Percentiles rank a stretch among this genome's conserved stretches.
Evolutionary conservation across 257 asterid genomes (phyloP).

Genomic region (Prunella vulgaris): DNA sequence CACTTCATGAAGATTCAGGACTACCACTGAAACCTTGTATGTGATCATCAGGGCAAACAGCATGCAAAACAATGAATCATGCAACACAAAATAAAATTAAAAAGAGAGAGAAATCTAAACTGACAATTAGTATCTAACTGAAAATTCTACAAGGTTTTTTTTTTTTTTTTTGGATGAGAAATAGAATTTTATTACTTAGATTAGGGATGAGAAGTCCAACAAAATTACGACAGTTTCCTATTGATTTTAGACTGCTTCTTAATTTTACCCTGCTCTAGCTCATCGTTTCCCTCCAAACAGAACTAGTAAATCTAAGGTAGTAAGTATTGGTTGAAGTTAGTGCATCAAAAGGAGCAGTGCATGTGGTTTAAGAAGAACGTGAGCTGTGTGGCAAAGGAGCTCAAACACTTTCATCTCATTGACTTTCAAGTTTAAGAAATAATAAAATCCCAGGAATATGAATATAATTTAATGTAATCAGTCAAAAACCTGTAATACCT

Average conservation of each 20-base stretch:
- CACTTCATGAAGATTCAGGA: neutral
- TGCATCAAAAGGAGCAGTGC: neutral
- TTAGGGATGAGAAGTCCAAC: too few relatives aligned
- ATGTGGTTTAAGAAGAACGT: neutral
- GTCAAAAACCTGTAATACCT: neutral
- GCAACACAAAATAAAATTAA: neutral
- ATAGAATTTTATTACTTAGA: too few relatives aligned
- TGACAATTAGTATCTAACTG: too few relatives aligned
- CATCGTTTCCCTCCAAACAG: neutral
- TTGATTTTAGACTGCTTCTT: neutral
- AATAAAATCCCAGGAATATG: neutral
- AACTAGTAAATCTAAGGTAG: neutral
- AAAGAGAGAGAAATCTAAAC: neutral
- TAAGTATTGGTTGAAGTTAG: neutral
- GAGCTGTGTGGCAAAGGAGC: neutral
- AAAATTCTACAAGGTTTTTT: neutral
- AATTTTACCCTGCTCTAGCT: neutral
- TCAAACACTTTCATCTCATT: neutral
- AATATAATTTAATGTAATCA: neutral
- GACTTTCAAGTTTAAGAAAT: neutral
- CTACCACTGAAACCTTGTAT: neutral
- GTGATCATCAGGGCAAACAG: neutral
- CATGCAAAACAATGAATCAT: neutral
- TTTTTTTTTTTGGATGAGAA: too few relatives aligned
- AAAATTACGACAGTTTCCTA: neutral